Base-by-base conservation (phyloP, 202 grass and related monocot genomes). In the Musa balbisiana region DNA sequence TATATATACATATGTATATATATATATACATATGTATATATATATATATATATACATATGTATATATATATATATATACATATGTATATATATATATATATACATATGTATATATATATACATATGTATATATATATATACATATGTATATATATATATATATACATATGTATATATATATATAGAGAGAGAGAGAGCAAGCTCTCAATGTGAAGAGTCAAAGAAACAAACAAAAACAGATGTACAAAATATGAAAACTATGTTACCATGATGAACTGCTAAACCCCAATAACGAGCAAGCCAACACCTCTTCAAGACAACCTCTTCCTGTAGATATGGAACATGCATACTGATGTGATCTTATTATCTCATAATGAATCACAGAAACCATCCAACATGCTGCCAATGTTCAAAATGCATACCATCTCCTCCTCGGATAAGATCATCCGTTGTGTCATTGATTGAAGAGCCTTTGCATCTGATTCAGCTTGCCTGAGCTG, bases 341-440 rank as follows among this genome's bases (percentile, higher is more conserved):
- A 29, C 26, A 52, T 62, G 53, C 24, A 78, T 10, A 64, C 25
- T 33, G 65, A 72, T 6, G 15, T 78, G 16, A 54, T 20, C 29
- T 51, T 58, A 19, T 53, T 23, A 8, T 62, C 13, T 1, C 20
- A 62, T 1, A 19, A 2, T 55, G 19, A 23, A 53, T 43, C 13
- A 53, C 17, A 14, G 24, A 25, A 11, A 65, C 22, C 21, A 22
- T 19, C 33, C 16, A 56, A 14, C 52, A 56, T 19, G 22, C 2
- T 16, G 10, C 52, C 12, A 24, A 56, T 56, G 11, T 15, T 56
- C 21, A 19, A 55, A 72, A 82, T 62, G 70, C 85, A 76, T 77
- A 99, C 95, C 95, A 95, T 99, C 85, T 99, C 95, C 85, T 99
- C 95, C 83, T 99, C 89, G 26, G 89, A 92, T 81, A 99, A 88